Percentiles rank a stretch among this genome's conserved stretches.
Conservation (phyloP, 1,139 yeast species). For the Yamadazyma taylorii region DNA sequence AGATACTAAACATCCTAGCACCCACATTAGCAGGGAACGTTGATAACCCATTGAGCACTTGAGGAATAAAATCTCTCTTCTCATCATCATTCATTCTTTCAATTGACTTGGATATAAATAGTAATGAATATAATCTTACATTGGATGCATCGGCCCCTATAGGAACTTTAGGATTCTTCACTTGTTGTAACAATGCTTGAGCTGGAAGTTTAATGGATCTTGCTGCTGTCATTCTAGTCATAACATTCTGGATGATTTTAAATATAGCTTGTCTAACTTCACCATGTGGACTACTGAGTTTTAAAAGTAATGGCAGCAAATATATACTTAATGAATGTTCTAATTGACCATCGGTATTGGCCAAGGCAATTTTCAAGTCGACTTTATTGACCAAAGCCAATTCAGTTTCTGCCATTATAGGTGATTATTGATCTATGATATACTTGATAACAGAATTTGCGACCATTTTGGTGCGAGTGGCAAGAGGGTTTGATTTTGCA, state of each 20-base stretch:
- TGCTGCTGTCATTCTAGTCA: slow-evolving; percentile 67
- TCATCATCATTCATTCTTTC: slow-evolving; percentile 46
- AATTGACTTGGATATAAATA: slow-evolving; percentile 67
- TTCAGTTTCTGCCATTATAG: slow-evolving; percentile 42
- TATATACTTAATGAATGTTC: slow-evolving; percentile 61
- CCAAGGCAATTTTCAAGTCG: slow-evolving; percentile 80
- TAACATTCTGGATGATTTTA: slow-evolving; percentile 63
- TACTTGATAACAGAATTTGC: no score
- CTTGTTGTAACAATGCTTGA: slow-evolving; percentile 61
- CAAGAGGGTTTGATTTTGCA: no score
- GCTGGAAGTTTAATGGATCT: slow-evolving; percentile 59
- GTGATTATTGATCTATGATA: no score
- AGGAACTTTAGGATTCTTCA: slow-evolving; percentile 51
- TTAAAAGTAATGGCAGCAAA: slow-evolving; percentile 75
- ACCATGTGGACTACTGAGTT: slow-evolving; percentile 69
- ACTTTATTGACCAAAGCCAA: slow-evolving; percentile 66
- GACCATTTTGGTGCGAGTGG: no score
- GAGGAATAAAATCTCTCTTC: slow-evolving; percentile 43
- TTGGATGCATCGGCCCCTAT: slow-evolving; percentile 44
- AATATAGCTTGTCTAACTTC: slow-evolving; percentile 70
- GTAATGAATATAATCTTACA: slow-evolving; percentile 63
- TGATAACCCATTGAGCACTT: slow-evolving; percentile 48
- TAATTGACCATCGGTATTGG: slow-evolving; percentile 66
- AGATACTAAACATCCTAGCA: slow-evolving; percentile 62
- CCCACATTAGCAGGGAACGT: slow-evolving; percentile 35